Percentiles rank a stretch among this genome's conserved stretches.
These are phyloP conservation scores for Talaromyces piceae DNA, from an alignment of 2,329 filamentous ascomycete genomes.

Conservation along the genomic window DNA sequence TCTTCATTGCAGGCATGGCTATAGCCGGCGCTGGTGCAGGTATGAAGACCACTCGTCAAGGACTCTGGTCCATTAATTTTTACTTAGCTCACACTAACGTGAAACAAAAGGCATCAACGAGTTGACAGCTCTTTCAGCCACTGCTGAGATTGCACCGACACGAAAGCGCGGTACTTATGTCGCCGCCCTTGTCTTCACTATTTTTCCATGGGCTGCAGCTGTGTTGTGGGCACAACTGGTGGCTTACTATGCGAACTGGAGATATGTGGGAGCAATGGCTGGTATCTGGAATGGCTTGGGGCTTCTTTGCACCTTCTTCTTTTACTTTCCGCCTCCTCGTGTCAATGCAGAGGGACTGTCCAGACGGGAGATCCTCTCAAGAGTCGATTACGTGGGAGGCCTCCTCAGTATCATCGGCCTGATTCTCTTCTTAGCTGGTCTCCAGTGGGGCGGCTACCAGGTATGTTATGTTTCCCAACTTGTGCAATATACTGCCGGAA, in stretches of 20 bases:
- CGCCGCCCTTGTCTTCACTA: constrained; percentile 52
- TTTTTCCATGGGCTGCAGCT: constrained; percentile 56
- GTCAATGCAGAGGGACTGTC: constrained; percentile 33
- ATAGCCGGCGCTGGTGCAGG: constrained; percentile 55
- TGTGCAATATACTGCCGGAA: background rate
- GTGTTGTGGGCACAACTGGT: constrained; percentile 56
- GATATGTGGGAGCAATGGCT: constrained; percentile 37
- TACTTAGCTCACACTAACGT: background rate
- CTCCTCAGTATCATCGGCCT: constrained; percentile 43
- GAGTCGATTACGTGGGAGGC: constrained; percentile 46
- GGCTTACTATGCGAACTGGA: constrained; percentile 38
- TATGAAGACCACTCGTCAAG: background rate
- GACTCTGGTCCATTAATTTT: background rate
- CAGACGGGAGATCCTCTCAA: constrained; percentile 33
- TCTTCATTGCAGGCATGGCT: constrained; percentile 54
- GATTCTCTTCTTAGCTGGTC: constrained; percentile 41
- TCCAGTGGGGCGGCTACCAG: constrained; percentile 47
- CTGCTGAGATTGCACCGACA: constrained; percentile 60
- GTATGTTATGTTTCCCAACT: constrained; percentile 16
- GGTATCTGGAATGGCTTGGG: constrained; percentile 38
- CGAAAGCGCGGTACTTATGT: constrained; percentile 58
- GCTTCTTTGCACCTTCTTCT: constrained; percentile 34
- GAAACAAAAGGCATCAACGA: constrained; percentile 52
- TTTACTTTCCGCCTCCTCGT: constrained; percentile 41
- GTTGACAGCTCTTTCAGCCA: constrained; percentile 60